Percentiles rank a stretch among this genome's conserved stretches.
phyloP scores from a whole-genome alignment of 495 filamentous ascomycete species.

The Xylaria curta region DNA sequence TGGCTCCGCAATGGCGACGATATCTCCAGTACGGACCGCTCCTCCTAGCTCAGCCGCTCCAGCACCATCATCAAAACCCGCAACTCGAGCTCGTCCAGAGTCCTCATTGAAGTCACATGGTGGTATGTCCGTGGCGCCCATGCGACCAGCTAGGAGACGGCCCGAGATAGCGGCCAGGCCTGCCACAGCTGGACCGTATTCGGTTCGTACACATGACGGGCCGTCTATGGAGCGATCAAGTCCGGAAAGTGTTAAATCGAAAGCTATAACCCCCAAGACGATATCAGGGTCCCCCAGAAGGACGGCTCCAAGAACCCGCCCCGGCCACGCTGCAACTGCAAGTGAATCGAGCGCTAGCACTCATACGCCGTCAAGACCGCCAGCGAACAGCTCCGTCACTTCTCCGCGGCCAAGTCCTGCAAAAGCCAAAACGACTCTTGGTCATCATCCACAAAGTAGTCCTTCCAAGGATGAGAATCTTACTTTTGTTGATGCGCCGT shows the following conservation, averaged over 20 bases:
- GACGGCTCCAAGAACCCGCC: conserved; percentile 49
- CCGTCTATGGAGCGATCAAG: conserved; percentile 50
- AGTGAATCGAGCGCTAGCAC: conserved; percentile 49
- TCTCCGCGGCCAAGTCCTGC: conserved; percentile 41
- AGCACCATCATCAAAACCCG: conserved; percentile 41
- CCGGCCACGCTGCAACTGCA: conserved; percentile 51
- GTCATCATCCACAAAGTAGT: conserved; percentile 39
- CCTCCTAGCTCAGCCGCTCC: conserved; percentile 53
- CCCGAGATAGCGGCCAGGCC: conserved; percentile 58
- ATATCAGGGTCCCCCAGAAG: conserved; percentile 51
- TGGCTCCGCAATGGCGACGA: conserved; percentile 73
- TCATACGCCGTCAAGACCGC: conserved; percentile 41
- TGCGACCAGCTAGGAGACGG: conserved; percentile 57
- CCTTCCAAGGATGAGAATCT: conserved; percentile 60
- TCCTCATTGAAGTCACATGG: conserved; percentile 50
- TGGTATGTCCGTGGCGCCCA: conserved; percentile 62
- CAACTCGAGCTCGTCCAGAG: conserved; percentile 51
- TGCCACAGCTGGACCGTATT: conserved; percentile 64
- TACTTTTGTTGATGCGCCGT: conserved; percentile 43
- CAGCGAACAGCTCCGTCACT: conserved; percentile 34
- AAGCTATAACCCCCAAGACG: conserved; percentile 48
- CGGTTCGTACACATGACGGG: conserved; percentile 55
- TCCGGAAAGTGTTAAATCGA: conserved; percentile 43
- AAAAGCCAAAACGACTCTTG: conserved; percentile 32
- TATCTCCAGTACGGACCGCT: conserved; percentile 62